Evolutionary conservation across 345 rosid species (phyloP), one percentile per base, ranked within the genome.

Genomic region (Rhodamnia rubescens): DNA sequence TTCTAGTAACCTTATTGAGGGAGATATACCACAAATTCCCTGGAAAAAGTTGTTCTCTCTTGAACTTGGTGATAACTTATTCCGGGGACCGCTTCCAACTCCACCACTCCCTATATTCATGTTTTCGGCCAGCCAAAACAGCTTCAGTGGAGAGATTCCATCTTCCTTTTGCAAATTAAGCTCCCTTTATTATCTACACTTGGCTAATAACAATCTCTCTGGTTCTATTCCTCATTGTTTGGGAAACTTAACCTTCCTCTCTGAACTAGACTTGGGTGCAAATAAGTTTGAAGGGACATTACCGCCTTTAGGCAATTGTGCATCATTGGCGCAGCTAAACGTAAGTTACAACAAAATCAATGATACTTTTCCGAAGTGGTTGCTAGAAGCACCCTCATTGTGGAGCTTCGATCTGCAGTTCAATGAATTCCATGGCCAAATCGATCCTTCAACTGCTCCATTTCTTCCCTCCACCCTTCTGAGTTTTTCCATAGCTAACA

Each of bases 301-400:
- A 9, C 87, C 89, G 2, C 24, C 88, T 32, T 44, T 89, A 53
- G 52, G 49, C 3, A 83, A 87, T 40, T 89, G 91, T 44, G 74
- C 54, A n/a, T 52, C 54, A 3, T 59, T 90, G 82, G 47, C 55
- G 52, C 58, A 36, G 20, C 59, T 90, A 6, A 82, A 87, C 57
- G 14, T 90, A 3, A 83, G 84, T 20, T 81, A 84, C 83, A 88
- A 90, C 82, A 20, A 55, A 22, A 81, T 88, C 21, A 90, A 57
- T 20, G 87, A 83, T 83, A 64, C 55, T 7, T 90, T 90, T 53
- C 92, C 89, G 2, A 15, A 27, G 10, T 90, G 90, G 87, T 51
- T 40, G 22, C 40, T 32, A 9, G 42, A 74, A 74, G 9, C 81
- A 0, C 81, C 81, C 47, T 74, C 81, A 29, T 20, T 74, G 47